Percentiles rank a stretch among this genome's conserved stretches.
Conservation (phyloP, 1,284 basidiomycete species). For the Melanopsichium pennsylvanicum region DNA sequence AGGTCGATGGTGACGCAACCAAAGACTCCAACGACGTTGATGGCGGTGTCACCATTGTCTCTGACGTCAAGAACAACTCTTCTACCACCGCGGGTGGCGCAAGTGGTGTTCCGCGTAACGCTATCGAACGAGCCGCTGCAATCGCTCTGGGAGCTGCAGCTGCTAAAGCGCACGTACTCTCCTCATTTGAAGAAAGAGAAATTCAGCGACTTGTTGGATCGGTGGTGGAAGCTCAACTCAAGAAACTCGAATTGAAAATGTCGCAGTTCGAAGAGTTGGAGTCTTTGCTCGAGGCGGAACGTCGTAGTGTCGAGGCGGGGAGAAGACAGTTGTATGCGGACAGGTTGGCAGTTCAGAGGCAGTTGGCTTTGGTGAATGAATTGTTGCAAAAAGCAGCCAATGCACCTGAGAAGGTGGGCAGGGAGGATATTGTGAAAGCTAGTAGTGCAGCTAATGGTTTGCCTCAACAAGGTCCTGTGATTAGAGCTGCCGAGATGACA, state of each 20-base stretch:
- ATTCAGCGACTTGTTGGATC: constrained; percentile 82
- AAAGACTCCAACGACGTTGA: constrained; percentile 12
- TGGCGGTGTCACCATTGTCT: background rate
- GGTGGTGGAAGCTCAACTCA: constrained; percentile 87
- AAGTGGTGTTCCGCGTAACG: constrained; percentile 50
- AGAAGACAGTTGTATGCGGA: constrained; percentile 61
- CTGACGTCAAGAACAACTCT: constrained; percentile 18
- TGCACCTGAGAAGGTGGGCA: constrained; percentile 47
- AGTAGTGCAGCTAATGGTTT: constrained; percentile 49
- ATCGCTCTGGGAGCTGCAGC: constrained; percentile 80
- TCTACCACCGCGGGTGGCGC: too few relatives aligned
- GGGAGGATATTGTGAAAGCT: constrained; percentile 46
- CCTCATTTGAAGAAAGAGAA: constrained; percentile 82
- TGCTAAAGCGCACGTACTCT: constrained; percentile 81
- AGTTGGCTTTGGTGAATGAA: constrained; percentile 59
- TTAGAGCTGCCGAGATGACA: too few relatives aligned
- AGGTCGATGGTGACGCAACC: constrained; percentile 48
- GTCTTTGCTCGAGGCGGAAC: constrained; percentile 59
- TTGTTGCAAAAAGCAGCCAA: constrained; percentile 55
- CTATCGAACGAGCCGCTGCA: constrained; percentile 60
- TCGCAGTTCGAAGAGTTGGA: constrained; percentile 63
- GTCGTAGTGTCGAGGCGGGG: constrained; percentile 55
- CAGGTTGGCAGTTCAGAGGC: constrained; percentile 59
- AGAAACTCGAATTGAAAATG: constrained; percentile 78
- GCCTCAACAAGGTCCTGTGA: constrained; percentile 61